Evolutionary conservation across 805 yeast species (phyloP).

Genomic region (Kodamaea hsintzibuensis): DNA sequence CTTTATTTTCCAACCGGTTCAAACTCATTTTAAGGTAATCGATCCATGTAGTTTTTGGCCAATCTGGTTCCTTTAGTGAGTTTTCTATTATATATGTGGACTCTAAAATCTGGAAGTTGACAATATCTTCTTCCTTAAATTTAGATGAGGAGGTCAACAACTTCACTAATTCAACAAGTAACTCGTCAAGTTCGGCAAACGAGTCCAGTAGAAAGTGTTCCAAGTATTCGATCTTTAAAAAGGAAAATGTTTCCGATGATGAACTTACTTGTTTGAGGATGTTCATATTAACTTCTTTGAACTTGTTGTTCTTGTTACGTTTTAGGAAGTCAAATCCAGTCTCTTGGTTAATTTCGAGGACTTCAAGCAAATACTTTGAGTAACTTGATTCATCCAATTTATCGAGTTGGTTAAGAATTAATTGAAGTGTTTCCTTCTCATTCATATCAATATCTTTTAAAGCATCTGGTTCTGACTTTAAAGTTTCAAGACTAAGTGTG

Average conservation of each 20-base stretch:
- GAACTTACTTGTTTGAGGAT: conserved; percentile 31
- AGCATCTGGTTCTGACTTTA: conserved; percentile 2
- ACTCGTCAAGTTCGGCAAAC: conserved; percentile 20
- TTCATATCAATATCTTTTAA: background rate
- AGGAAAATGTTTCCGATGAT: conserved; percentile 25
- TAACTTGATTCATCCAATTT: conserved; percentile 24
- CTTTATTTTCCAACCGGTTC: conserved; percentile 28
- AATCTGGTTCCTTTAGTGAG: conserved; percentile 24
- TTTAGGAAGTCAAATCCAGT: conserved; percentile 34
- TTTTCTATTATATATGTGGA: conserved; percentile 33
- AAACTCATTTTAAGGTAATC: conserved; percentile 31
- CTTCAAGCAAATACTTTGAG: conserved; percentile 31
- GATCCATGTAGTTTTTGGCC: conserved; percentile 43
- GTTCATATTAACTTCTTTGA: conserved; percentile 26
- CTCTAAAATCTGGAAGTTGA: conserved; percentile 28
- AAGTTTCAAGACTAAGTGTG: background rate
- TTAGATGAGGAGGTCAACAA: conserved; percentile 15
- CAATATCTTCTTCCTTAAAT: conserved; percentile 17
- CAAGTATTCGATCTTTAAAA: conserved; percentile 35
- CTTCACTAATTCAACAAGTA: conserved; percentile 26
- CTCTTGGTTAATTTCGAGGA: conserved; percentile 29
- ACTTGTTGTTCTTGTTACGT: conserved; percentile 24
- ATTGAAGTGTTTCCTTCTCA: conserved; percentile 5
- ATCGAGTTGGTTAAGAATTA: conserved; percentile 14
- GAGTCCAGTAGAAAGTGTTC: conserved; percentile 30